Conservation (phyloP, 768 basidiomycete genomes). For the Sarcodon sp. region DNA sequence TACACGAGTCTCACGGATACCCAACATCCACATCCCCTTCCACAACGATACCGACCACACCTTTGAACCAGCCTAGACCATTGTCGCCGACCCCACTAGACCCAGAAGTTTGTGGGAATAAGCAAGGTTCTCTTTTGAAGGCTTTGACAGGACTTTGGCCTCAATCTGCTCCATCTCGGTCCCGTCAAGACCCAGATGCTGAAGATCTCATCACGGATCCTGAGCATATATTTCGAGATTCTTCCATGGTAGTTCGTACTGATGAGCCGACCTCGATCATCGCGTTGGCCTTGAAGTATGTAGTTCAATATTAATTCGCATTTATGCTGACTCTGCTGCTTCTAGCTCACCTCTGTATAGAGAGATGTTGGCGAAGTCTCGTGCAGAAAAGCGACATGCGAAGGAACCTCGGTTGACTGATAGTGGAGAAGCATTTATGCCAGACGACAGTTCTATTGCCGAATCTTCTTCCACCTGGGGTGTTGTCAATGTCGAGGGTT, state of each 20-base stretch:
- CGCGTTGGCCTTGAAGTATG: slow-evolving; percentile 82
- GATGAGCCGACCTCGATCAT: slow-evolving; percentile 98
- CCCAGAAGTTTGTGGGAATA: slow-evolving; percentile 37
- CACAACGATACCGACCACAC: slow-evolving; percentile 8
- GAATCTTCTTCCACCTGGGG: slow-evolving; percentile 90
- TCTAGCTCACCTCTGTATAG: slow-evolving; percentile 70
- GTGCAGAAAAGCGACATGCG: slow-evolving; percentile 62
- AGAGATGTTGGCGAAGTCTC: slow-evolving; percentile 65
- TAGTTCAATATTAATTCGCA: slow-evolving; percentile 3
- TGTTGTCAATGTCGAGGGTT: slow-evolving; percentile 71
- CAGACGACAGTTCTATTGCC: slow-evolving; percentile 70
- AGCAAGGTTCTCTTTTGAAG: slow-evolving; percentile 68
- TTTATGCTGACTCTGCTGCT: slow-evolving; percentile 3
- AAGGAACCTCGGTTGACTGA: slow-evolving; percentile 44
- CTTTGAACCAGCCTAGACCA: slow-evolving; percentile 10
- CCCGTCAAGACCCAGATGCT: slow-evolving; percentile 42
- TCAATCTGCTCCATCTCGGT: slow-evolving; percentile 30
- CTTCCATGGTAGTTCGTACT: slow-evolving; percentile 87
- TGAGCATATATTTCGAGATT: slow-evolving; percentile 92
- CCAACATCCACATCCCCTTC: slow-evolving; percentile 48
- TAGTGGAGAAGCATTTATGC: slow-evolving; percentile 82
- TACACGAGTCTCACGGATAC: slow-evolving; percentile 9
- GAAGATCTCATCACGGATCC: slow-evolving; percentile 66
- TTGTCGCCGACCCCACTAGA: slow-evolving; percentile 25
- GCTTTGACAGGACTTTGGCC: slow-evolving; percentile 80